A percentile compares a stretch with the other conserved stretches of the same genome.
These are phyloP conservation scores for Sesbania bispinosa DNA, from an alignment of 306 rosid species.

Conservation along the genomic window DNA sequence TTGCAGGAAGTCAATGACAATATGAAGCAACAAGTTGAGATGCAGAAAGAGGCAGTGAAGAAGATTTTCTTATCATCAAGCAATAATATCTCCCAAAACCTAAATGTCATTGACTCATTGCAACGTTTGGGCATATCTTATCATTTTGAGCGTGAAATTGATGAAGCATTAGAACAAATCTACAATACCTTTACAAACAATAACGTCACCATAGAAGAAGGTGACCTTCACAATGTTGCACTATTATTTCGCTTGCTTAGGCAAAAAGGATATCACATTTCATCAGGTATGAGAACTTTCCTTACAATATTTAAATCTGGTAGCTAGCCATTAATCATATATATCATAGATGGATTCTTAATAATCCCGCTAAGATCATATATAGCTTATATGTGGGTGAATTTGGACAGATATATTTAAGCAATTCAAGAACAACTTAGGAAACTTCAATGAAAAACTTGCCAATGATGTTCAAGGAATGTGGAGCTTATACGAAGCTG, in stretches of 20 bases:
- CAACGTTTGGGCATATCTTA: slow-evolving; percentile 31
- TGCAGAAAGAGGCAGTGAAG: slow-evolving; percentile 35
- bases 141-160: slow-evolving; percentile 22
- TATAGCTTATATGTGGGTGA: too few relatives aligned
- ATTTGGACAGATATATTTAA: slow-evolving; percentile 29
- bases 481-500: slow-evolving; percentile 45
- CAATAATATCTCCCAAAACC: neutral
- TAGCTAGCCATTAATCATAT: too few relatives aligned
- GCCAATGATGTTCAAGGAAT: slow-evolving; percentile 22
- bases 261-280: slow-evolving; percentile 24
- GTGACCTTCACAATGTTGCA: slow-evolving; percentile 22
- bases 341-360: too few relatives aligned
- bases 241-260: slow-evolving; percentile 47
- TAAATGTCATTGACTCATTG: slow-evolving; percentile 21
- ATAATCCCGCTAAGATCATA: too few relatives aligned
- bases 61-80: neutral
- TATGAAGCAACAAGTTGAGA: neutral
- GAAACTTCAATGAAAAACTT: slow-evolving; percentile 27
- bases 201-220: neutral
- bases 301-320: too few relatives aligned
- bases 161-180: slow-evolving; percentile 16
- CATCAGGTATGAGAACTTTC: slow-evolving; percentile 20
- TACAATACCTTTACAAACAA: neutral
- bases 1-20: slow-evolving; percentile 4
- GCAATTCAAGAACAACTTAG: slow-evolving; percentile 27